Base-by-base conservation (phyloP, 2,329 filamentous ascomycete genomes). In the Diaporthe capsici region DNA sequence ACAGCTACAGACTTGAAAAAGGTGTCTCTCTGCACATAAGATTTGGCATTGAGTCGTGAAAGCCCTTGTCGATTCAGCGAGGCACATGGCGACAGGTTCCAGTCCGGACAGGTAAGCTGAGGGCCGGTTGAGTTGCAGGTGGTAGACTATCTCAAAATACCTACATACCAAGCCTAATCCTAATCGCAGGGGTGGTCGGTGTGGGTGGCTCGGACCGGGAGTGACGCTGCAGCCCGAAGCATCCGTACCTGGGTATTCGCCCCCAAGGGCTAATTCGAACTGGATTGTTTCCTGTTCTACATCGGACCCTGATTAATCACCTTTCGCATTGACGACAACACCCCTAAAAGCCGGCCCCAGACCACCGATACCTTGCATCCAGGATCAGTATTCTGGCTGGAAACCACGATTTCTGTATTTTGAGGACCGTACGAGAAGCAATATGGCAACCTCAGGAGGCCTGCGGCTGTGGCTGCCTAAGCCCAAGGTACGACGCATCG, bases 401-500 rank as follows among this genome's bases (percentile, higher is more conserved):
- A 34, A 31, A 7, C 22, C 10, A 9, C 22, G 13, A 57, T 22
- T 61, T 39, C 12, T 57, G 22, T 20, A 9, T 17, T 17, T 22
- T 4, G 15, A 61, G 6, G 8, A 49, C 10, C 22, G 8, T 28
- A n/a, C 25, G 6, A 20, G 3, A 39, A 28, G 60, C 47, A 75
- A n/a, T 15, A 77, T 77, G 76, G 71, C 65, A 25, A 57, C 34
- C 17, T 75, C 72, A 39, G 58, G 55, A 63, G 53, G 67, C 31
- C 61, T 70, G 47, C 57, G 74, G 72, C 53, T 68, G 9, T 67
- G 70, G 74, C 67, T 77, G 51, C 75, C 73, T 39, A 75, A 73
- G 57, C 71, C 76, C 15, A 77, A 76, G 76, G 76, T 71, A 65
- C 47, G 74, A n/a, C 72, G 25, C 70, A 74, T 58, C 61, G 17